Conservation (phyloP, 192 early-diverging fungal genomes). For the Coemansia sp. region DNA sequence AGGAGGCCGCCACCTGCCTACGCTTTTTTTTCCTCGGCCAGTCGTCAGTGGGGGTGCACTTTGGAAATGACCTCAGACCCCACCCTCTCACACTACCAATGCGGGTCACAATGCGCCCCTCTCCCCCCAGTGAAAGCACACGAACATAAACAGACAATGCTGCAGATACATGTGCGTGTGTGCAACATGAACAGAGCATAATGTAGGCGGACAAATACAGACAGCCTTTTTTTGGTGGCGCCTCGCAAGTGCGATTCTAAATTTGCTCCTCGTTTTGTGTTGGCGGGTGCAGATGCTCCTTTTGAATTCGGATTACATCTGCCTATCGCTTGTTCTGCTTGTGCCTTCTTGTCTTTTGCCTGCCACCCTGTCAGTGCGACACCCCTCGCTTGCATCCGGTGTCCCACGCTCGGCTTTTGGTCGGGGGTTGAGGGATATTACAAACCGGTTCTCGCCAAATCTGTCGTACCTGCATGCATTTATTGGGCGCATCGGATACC, state of each 20-base stretch:
- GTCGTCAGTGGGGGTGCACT: background rate
- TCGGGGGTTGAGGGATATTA: background rate
- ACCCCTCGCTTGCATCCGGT: background rate
- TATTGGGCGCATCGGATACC: conserved; percentile 5
- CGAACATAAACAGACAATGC: conserved; percentile 6
- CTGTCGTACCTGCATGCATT: background rate
- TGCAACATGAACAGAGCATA: background rate
- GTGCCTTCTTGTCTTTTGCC: background rate
- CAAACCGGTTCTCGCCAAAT: background rate
- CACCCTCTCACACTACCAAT: background rate
- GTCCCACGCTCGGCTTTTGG: conserved; percentile 6
- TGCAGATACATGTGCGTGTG: background rate
- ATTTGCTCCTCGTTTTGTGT: background rate
- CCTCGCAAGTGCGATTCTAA: background rate
- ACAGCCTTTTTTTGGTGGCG: conserved; percentile 3
- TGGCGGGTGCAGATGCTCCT: background rate
- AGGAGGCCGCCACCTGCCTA: background rate
- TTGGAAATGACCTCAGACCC: background rate
- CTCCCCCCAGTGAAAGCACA: background rate
- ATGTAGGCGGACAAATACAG: background rate
- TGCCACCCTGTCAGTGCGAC: background rate
- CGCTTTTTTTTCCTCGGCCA: background rate
- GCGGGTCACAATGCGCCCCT: background rate
- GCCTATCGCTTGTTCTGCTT: background rate
- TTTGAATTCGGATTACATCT: background rate